Conservation (phyloP, 495 filamentous ascomycete genomes). For the Neurospora sp. region DNA sequence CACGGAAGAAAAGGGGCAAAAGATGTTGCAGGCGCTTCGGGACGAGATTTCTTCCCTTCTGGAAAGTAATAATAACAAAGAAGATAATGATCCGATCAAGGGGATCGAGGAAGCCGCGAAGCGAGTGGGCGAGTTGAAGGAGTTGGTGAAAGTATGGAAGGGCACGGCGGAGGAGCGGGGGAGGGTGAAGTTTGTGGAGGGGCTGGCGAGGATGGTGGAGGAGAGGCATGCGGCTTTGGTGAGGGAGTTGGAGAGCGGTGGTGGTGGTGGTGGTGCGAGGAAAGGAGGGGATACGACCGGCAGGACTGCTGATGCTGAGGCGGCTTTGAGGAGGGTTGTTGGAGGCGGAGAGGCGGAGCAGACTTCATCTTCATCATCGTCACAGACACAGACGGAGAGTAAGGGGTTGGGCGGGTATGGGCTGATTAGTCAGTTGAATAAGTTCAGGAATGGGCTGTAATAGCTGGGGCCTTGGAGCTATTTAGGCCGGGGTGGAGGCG, state of each 20-base stretch:
- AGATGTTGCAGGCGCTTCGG: slow-evolving; percentile 55
- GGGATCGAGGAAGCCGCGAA: slow-evolving; percentile 58
- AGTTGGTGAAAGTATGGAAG: slow-evolving; percentile 73
- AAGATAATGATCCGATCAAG: slow-evolving; percentile 32
- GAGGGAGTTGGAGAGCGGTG: slow-evolving; percentile 33
- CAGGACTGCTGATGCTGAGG: slow-evolving; percentile 3
- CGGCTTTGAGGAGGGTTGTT: neutral
- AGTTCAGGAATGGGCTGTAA: slow-evolving; percentile 66
- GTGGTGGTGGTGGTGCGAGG: slow-evolving; percentile 8
- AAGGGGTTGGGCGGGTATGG: slow-evolving; percentile 53
- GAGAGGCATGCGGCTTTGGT: slow-evolving; percentile 47
- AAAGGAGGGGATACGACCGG: slow-evolving; percentile 1
- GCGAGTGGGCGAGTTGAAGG: slow-evolving; percentile 62
- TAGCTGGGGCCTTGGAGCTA: neutral
- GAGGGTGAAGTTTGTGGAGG: slow-evolving; percentile 69
- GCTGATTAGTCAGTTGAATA: slow-evolving; percentile 70
- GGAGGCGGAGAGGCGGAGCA: slow-evolving; percentile 16
- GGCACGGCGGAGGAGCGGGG: slow-evolving; percentile 90
- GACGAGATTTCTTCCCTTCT: slow-evolving; percentile 64
- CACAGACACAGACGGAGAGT: slow-evolving; percentile 10
- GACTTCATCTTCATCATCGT: neutral
- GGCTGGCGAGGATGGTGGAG: slow-evolving; percentile 53
- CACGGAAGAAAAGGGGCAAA: slow-evolving; percentile 71
- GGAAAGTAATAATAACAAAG: slow-evolving; percentile 21
- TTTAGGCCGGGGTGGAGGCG: neutral